Evolutionary conservation across 805 yeast genomes (phyloP).

Genomic region (Yueomyces sinensis): DNA sequence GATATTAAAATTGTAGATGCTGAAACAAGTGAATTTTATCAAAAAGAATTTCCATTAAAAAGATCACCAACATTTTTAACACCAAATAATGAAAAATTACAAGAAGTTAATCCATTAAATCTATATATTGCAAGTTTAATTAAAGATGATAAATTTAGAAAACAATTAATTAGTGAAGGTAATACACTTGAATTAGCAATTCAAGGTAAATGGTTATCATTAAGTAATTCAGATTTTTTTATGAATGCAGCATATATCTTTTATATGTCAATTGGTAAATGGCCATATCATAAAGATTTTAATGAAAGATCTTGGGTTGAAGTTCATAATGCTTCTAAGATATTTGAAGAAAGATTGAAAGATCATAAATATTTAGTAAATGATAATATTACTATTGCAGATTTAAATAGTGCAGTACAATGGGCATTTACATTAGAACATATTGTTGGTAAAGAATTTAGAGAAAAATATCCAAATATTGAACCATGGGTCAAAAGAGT

Average conservation of each 20-base stretch:
- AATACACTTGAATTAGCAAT: constrained; percentile 28
- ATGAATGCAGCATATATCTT: constrained; percentile 34
- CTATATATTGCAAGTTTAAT: constrained; percentile 19
- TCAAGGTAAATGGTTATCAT: constrained; percentile 64
- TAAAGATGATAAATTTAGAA: constrained; percentile 22
- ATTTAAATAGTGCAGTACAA: constrained; percentile 9
- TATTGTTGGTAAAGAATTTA: constrained; percentile 53
- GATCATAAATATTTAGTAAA: constrained; percentile 57
- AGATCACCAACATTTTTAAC: constrained; percentile 61
- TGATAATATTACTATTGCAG: constrained; percentile 37
- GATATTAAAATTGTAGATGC: constrained; percentile 36
- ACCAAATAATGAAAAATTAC: constrained; percentile 60
- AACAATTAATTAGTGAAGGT: constrained; percentile 39
- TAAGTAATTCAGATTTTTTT: constrained; percentile 56
- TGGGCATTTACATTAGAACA: constrained; percentile 25
- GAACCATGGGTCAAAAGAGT: constrained; percentile 12
- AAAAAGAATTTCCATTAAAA: constrained; percentile 45
- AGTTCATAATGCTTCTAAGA: constrained; percentile 27
- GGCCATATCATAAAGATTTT: constrained; percentile 61
- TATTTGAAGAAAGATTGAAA: constrained; percentile 44
- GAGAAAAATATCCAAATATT: constrained; percentile 43
- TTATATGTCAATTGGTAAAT: constrained; percentile 44
- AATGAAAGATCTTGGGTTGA: constrained; percentile 31
- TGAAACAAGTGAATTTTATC: constrained; percentile 19
- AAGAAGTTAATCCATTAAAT: constrained; percentile 50